Evolutionary conservation across 345 rosid species (phyloP), one percentile per base, ranked within the genome.

Genomic region (Pistacia vera): DNA sequence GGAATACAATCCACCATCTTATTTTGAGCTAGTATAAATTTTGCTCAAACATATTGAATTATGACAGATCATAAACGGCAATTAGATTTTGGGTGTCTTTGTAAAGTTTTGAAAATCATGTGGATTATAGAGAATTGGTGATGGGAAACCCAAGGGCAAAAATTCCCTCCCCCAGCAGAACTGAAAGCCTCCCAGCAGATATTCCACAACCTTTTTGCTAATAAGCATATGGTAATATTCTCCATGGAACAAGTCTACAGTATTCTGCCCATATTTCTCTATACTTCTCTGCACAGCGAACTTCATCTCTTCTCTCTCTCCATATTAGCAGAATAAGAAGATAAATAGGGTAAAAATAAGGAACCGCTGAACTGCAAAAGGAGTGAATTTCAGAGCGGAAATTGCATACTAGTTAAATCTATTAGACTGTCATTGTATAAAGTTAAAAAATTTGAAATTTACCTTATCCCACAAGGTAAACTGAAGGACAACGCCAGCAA

Each of bases 381-480:
- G 46, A 7, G 30, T 16, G 41, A 28, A 41, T 36, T 63, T 70
- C 69, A 48, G 41, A 70, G 55, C 28, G 54, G 30, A 75, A 75
- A 65, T 22, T 67, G 30, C 70, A 41, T 38, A 18, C 56, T 16
- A 11, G 16, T 55, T 3, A 25, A 22, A 68, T 18, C 22, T 16
- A 48, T 44, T 44, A 4, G 4, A 2, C 59, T 16, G 9, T 67
- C 41, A 49, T 14, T 17, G 35, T 55, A 22, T 17, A 18, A 25
- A 11, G 3, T 12, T 25, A 12, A 72, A 28, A 44, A 38, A 28
- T 28, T 62, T 28, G 74, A 59, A 63, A 73, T 46, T 54, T 84
- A 95, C 99, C 96, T 88, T 79, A 88, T 80, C 70, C 98, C 97
- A 58, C 98, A 96, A 60, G 98, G 97, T 63, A 96, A 88, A 83